Base-by-base conservation (phyloP, 176 grass and related monocot genomes). In the Ampelocalamus luodianensis region DNA sequence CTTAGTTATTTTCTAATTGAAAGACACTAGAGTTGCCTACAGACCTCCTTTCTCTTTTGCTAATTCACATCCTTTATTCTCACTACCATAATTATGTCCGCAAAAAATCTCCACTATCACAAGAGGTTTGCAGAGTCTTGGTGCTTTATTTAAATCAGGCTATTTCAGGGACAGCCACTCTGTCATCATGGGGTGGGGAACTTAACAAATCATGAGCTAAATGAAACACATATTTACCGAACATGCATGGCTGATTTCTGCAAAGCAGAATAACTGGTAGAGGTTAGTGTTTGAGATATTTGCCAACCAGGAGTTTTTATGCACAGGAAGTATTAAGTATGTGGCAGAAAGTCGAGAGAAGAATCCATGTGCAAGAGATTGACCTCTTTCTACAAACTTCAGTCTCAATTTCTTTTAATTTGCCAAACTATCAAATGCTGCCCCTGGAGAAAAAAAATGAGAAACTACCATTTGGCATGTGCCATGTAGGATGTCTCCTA, bases 281-380 rank as follows among this genome's bases (percentile, higher is more conserved):
- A 74, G 43, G 71, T 15, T 64, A 65, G 18, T 17, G 16, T 16
- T 65, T 64, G 14, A 82, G 23, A 50, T 69, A 32, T 60, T 71
- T 70, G 18, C 53, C 18, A 56, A 77, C 37, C 34, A 23, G 16
- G 75, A 40, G 38, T 77, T 85, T 50, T 59, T 12, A 85, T 45
- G 14, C 3, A 1, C 26, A 58, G 23, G 23, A 3, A 27, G 10
- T 39, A 17, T 39, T 17, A 65, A 73, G 42, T 26, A 8, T 50
- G 9, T 51, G 0, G 6, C 8, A 65, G 12, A 56, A 79, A 65
- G 59, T 34, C 48, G 24, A 29, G 15, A 62, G 39, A 79, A 22
- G 23, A 49, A 49, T 34, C 26, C 60, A 49, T 65, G 15, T 3
- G 8, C 43, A 20, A 32, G 5, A n/a, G 10, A 12, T 10, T 12